Evolutionary conservation across 2,329 filamentous ascomycete genomes (phyloP).

Genomic region (Penicillium sp.): DNA sequence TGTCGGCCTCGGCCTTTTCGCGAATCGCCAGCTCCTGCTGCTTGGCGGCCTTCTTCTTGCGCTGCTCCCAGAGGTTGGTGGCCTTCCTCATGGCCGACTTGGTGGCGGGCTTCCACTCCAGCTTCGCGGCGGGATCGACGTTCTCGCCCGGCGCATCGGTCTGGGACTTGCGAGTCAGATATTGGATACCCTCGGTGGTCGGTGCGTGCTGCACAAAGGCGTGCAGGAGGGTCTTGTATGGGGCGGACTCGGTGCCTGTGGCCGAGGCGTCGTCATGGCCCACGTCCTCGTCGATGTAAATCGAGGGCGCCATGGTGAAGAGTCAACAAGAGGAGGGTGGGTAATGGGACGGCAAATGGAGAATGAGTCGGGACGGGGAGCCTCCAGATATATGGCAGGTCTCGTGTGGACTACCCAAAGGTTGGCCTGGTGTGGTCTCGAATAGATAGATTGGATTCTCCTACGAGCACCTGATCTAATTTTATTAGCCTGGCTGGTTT

Average conservation of each 20-base stretch:
- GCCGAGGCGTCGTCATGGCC: slow-evolving; percentile 64
- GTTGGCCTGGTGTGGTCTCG: too few species aligned
- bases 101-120: slow-evolving; percentile 73
- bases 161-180: slow-evolving; percentile 62
- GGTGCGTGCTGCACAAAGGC: slow-evolving; percentile 68
- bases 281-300: slow-evolving; percentile 76
- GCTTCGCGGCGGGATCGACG: slow-evolving; percentile 58
- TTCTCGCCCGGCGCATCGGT: slow-evolving; percentile 55
- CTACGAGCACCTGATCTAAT: slow-evolving; percentile 2
- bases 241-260: slow-evolving; percentile 63
- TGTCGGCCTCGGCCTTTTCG: slow-evolving; percentile 66
- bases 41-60: slow-evolving; percentile 80
- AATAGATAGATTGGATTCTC: too few species aligned
- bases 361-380: too few species aligned
- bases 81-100: slow-evolving; percentile 86
- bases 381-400: too few species aligned
- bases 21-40: slow-evolving; percentile 66
- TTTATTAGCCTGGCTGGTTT: slow-evolving; percentile 1
- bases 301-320: slow-evolving; percentile 33
- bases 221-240: slow-evolving; percentile 74
- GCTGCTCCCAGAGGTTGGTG: slow-evolving; percentile 63
- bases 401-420: too few species aligned
- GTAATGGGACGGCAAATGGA: too few species aligned
- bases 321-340: not conserved
- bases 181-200: slow-evolving; percentile 52